phyloP scores from a whole-genome alignment of 139 green algal genomes.

The Desmodesmus armatus region DNA sequence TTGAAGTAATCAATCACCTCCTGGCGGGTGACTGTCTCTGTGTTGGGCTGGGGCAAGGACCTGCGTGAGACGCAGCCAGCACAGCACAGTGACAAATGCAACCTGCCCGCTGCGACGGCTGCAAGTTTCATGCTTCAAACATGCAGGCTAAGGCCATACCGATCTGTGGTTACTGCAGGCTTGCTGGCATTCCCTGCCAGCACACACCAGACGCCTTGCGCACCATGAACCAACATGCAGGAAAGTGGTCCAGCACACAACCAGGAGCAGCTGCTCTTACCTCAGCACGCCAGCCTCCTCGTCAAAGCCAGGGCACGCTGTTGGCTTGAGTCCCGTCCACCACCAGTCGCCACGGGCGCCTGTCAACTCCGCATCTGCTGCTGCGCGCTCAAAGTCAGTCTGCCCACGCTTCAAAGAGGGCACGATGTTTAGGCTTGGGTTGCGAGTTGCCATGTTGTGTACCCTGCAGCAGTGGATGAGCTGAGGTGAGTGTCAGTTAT shows the following conservation, averaged over 20 bases:
- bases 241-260: too few species aligned
- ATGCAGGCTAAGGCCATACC: too few species aligned
- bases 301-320: constrained; percentile 60
- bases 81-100: too few species aligned
- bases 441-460: constrained; percentile 59
- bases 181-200: too few species aligned
- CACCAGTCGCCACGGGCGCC: constrained; percentile 58
- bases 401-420: background rate
- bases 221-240: too few species aligned
- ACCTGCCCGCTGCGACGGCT: too few species aligned
- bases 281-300: constrained; percentile 56
- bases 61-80: too few species aligned
- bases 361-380: constrained; percentile 56
- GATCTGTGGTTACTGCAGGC: too few species aligned
- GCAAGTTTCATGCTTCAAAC: too few species aligned
- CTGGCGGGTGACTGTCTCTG: constrained; percentile 60
- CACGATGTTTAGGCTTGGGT: constrained; percentile 47
- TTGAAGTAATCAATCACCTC: constrained; percentile 83
- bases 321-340: constrained; percentile 63
- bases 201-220: too few species aligned
- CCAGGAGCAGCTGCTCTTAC: background rate
- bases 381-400: too few species aligned
- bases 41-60: constrained; percentile 72
- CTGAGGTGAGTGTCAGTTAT: too few species aligned
- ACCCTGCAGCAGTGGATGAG: background rate